phyloP scores from a whole-genome alignment of 2,329 filamentous ascomycete species.

The Colletotrichum tropicicola region DNA sequence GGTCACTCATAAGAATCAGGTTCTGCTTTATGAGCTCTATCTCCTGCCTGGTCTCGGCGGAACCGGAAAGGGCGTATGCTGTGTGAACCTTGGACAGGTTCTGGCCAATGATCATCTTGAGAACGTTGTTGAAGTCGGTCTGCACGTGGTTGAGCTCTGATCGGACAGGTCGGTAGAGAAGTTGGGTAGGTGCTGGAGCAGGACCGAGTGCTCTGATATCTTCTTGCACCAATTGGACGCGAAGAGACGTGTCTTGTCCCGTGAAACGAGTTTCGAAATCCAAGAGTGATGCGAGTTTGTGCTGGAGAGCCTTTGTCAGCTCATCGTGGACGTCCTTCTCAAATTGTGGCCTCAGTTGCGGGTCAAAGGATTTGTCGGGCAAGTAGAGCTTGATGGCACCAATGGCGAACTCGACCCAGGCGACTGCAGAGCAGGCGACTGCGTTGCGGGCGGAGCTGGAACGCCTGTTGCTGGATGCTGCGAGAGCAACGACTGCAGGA shows the following conservation, averaged over 20 bases:
- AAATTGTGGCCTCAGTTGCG: conserved; percentile 72
- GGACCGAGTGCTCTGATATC: conserved; percentile 72
- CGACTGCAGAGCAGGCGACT: conserved; percentile 47
- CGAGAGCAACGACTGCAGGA: conserved; percentile 55
- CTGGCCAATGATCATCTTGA: conserved; percentile 68
- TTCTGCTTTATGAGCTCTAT: conserved; percentile 62
- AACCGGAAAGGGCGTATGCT: conserved; percentile 40
- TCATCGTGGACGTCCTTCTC: conserved; percentile 68
- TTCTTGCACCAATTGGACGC: conserved; percentile 68
- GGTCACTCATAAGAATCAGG: conserved; percentile 73
- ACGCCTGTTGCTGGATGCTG: conserved; percentile 40
- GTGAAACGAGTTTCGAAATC: conserved; percentile 74
- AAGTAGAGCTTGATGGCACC: conserved; percentile 83
- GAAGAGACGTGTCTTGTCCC: conserved; percentile 73
- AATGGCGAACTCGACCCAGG: conserved; percentile 81
- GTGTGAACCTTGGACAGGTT: conserved; percentile 50
- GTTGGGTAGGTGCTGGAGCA: conserved; percentile 69
- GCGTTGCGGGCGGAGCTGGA: background rate
- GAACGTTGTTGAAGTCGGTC: conserved; percentile 81
- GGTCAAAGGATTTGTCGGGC: conserved; percentile 87
- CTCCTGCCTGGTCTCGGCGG: conserved; percentile 48
- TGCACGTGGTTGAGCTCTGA: conserved; percentile 79
- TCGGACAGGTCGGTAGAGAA: conserved; percentile 75
- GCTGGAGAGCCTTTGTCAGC: conserved; percentile 62
- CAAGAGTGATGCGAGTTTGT: conserved; percentile 67